Base-by-base conservation (phyloP, 805 yeast species). In the Candida manassasensis region DNA sequence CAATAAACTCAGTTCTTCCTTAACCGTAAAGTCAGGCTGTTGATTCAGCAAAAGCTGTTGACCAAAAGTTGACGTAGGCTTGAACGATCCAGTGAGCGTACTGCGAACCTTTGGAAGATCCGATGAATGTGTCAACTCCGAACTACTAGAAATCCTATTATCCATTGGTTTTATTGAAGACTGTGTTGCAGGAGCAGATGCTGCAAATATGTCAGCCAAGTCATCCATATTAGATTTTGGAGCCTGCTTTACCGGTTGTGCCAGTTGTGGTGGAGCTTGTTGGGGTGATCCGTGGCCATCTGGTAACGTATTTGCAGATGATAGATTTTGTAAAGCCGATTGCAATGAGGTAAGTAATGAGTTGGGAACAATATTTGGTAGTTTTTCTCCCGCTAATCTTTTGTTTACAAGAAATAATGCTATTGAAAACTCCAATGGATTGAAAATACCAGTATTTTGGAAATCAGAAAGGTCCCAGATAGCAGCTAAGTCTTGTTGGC, bases 391-490 rank as follows among this genome's bases (percentile, higher is more conserved):
- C 2, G 84, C 73, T 39, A 89, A 68, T 50, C 76, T 82, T 59
- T 82, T 84, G 60, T 88, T 94, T 6, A 93, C 93, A 45, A 93
- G 73, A 54, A 81, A 90, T 86, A 93, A 82, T 12, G 97, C 97
- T 52, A 93, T 81, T 3, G 94, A 80, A 57, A 93, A 93, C 57
- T 93, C 98, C 44, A 77, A 69, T 49, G 74, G 77, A 32, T 85
- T 72, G 52, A 93, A 87, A 27, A 73, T 73, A 17, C 96, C 97
- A 29, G 84, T 77, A 57, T 87, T 87, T 46, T 85, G 83, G 42
- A 87, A 73, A 56, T 93, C 97, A 7, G 97, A 78, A 47, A 93
- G 69, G 60, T 93, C 98, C 99, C 99, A 93, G 28, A 90, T 79
- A 16, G 77, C 64, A 2, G 97, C 98, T 43, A 93, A 71, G 14